Base-by-base conservation (phyloP, 345 rosid genomes). In the Eucalyptus erythrocorys region DNA sequence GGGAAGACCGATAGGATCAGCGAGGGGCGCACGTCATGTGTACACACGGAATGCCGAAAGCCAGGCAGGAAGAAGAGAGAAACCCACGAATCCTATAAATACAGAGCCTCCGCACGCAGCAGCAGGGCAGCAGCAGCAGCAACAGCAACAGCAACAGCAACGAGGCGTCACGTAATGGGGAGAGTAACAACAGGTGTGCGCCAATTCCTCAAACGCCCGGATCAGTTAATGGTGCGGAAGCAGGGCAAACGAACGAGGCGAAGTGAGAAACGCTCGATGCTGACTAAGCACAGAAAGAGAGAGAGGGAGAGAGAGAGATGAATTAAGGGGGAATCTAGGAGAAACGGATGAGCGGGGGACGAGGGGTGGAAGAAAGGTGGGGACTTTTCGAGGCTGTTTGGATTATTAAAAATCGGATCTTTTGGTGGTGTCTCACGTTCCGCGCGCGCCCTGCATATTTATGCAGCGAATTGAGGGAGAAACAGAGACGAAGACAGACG, bases 381-480 rank as follows among this genome's bases (percentile, higher is more conserved):
- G 32, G 68, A 61, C 45, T 37, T 76, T 76, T 11, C 27, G 10
- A 19, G 82, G 13, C 5, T 6, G 7, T 76, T 21, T 76, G 82
- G 47, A 76, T 37, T 76, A 37, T 37, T 37, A 76, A 37, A 76
- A 76, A 37, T 71, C 45, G 45, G 47, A 76, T 37, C 82, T 37
- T 71, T 71, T 9, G 43, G 64, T 55, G 68, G 64, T 55, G 68
- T 30, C 42, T 24, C 10, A 21, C 15, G 82, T 71, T 37, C 45
- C 4, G 4, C 30, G 59, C 27, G 55, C 57, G 8, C 6, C 10
- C 57, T 7, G 82, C 26, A 27, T 5, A 37, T 43, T 50, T 76
- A 19, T 42, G 85, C 76, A 51, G 88, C 32, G 88, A 90, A 90
- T 34, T 27, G 89, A 81, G 30, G 86, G 13, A 51, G 14, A 37